A percentile compares a stretch with the other conserved stretches of the same genome.
These are phyloP conservation scores for Margaritispora aquatica DNA, from an alignment of 495 filamentous ascomycete species.

Conservation along the genomic window DNA sequence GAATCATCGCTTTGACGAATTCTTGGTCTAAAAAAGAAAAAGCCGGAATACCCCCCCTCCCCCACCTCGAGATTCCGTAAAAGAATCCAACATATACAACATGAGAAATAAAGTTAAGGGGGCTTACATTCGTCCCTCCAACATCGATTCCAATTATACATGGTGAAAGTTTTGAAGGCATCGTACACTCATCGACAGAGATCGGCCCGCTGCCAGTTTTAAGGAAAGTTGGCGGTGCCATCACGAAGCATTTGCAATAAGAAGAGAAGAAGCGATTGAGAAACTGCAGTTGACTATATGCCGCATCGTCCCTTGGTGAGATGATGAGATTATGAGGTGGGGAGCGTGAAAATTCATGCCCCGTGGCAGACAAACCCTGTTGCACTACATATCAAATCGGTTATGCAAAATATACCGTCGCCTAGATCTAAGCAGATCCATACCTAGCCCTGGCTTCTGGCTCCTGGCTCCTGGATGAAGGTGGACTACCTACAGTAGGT, in stretches of 20 bases:
- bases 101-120: too few species aligned
- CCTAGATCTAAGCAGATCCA: background rate
- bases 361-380: background rate
- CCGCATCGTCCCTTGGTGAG: background rate
- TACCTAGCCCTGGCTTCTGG: too few species aligned
- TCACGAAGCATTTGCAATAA: background rate
- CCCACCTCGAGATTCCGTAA: too few species aligned
- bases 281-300: background rate
- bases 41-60: too few species aligned
- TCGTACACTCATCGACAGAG: background rate
- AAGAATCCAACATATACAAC: too few species aligned
- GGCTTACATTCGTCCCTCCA: conserved; percentile 41
- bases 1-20: background rate
- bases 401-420: background rate
- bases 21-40: too few species aligned
- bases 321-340: background rate
- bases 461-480: too few species aligned
- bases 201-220: background rate
- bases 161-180: conserved; percentile 10
- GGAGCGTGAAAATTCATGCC: background rate
- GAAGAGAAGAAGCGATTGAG: background rate
- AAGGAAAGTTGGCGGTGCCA: background rate
- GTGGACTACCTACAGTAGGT: too few species aligned
- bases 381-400: background rate
- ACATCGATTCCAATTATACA: conserved; percentile 32